Percentiles rank a stretch among this genome's conserved stretches.
Conservation (phyloP, 352 stramenopile genomes). For the Thraustochytrium striatum region DNA sequence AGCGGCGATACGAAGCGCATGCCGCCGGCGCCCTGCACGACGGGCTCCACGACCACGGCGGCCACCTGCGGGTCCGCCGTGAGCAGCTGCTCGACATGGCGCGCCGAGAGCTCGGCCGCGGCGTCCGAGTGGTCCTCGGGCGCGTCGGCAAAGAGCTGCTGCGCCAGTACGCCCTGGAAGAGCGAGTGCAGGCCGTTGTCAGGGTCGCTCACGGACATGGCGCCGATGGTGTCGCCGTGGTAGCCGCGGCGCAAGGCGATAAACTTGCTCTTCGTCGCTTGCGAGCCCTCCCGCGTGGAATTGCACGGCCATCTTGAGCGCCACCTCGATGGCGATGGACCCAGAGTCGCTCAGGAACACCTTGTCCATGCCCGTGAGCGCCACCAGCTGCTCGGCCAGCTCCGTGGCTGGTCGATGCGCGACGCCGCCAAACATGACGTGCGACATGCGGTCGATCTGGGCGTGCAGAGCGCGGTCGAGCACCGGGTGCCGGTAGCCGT, state of each 20-base stretch:
- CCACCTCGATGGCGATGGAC: constrained; percentile 63
- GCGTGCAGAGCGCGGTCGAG: constrained; percentile 60
- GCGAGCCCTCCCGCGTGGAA: constrained; percentile 53
- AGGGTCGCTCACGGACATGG: constrained; percentile 68
- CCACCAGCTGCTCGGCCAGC: constrained; percentile 56
- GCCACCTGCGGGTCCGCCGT: constrained; percentile 59
- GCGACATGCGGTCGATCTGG: constrained; percentile 62
- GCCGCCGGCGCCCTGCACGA: constrained; percentile 66
- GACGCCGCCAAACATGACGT: constrained; percentile 70
- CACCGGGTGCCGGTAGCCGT: constrained; percentile 62
- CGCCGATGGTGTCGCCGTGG: constrained; percentile 67
- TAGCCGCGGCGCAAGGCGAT: constrained; percentile 63
- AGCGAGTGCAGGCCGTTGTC: constrained; percentile 65
- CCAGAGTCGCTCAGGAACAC: constrained; percentile 65
- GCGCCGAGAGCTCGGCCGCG: constrained; percentile 50
- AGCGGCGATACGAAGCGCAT: constrained; percentile 65
- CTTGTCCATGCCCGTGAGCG: constrained; percentile 58
- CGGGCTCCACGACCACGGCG: constrained; percentile 67
- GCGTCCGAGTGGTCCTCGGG: constrained; percentile 9
- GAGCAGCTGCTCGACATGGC: too few relatives aligned
- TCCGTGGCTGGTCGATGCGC: constrained; percentile 61
- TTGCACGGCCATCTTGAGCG: constrained; percentile 70
- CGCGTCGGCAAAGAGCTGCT: constrained; percentile 57
- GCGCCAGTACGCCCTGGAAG: constrained; percentile 56
- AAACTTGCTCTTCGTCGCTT: constrained; percentile 60